Percentiles rank a stretch among this genome's conserved stretches.
phyloP scores from a whole-genome alignment of 2,329 filamentous ascomycete species.

The Botrytis tulipae region DNA sequence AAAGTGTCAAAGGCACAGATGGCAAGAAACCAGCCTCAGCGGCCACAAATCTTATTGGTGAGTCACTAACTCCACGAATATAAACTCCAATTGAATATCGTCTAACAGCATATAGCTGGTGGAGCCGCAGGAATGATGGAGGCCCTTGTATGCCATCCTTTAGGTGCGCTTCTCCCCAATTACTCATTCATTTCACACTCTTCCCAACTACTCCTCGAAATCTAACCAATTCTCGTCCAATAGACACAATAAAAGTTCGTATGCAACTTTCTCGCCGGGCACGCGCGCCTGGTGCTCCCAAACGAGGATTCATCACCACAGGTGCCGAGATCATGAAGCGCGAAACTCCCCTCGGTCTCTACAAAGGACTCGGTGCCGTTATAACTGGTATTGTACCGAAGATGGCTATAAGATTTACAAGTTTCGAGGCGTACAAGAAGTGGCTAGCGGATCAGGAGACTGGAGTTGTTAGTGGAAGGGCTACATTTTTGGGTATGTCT shows the following conservation, averaged over 20 bases:
- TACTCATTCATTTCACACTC: not conserved
- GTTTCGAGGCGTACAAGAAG: constrained; percentile 94
- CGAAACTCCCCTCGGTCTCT: constrained; percentile 89
- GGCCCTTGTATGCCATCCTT: constrained; percentile 89
- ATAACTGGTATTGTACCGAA: constrained; percentile 96
- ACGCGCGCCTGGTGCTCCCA: constrained; percentile 74
- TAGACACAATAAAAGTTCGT: constrained; percentile 96
- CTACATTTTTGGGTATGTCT: constrained; percentile 66
- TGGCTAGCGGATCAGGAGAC: constrained; percentile 66
- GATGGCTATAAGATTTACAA: constrained; percentile 99
- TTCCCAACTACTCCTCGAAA: not conserved
- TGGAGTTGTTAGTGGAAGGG: constrained; percentile 65
- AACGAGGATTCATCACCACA: constrained; percentile 83
- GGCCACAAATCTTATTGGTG: constrained; percentile 89
- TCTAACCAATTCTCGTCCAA: not conserved
- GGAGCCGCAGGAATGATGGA: constrained; percentile 99
- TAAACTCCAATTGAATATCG: constrained; percentile 19
- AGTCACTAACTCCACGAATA: constrained; percentile 21
- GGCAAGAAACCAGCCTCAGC: constrained; percentile 77
- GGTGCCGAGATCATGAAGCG: constrained; percentile 82
- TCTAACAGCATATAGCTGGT: constrained; percentile 61
- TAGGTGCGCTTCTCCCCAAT: constrained; percentile 57
- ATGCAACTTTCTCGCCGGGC: constrained; percentile 96
- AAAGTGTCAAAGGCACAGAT: constrained; percentile 53
- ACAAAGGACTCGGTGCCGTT: constrained; percentile 97